Evolutionary conservation across 2,329 filamentous ascomycete species (phyloP).

Genomic region (Delphinella strobiligena): DNA sequence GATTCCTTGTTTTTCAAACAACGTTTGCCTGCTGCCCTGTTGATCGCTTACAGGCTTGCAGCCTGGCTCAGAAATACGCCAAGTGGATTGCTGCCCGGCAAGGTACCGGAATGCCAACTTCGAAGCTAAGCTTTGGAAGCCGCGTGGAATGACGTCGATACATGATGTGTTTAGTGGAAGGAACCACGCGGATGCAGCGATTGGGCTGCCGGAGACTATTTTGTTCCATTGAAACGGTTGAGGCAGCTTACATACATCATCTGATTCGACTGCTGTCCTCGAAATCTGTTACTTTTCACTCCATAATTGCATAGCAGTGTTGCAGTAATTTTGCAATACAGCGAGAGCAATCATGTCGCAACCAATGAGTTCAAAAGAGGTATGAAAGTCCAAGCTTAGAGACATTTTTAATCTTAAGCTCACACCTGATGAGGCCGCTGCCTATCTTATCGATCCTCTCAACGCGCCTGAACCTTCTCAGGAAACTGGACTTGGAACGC

Average conservation of each 20-base stretch:
- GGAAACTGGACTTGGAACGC: slow-evolving; percentile 52
- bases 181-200: neutral
- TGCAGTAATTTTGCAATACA: neutral
- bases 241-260: too few relatives aligned
- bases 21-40: too few relatives aligned
- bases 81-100: too few relatives aligned
- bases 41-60: too few relatives aligned
- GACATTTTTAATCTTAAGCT: slow-evolving; percentile 4
- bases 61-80: too few relatives aligned
- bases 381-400: slow-evolving; percentile 7
- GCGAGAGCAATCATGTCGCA: neutral
- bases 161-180: neutral
- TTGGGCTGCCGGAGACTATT: neutral
- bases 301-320: neutral
- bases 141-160: neutral
- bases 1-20: neutral
- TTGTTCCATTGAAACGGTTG: neutral
- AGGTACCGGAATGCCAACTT: too few relatives aligned
- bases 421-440: slow-evolving; percentile 40
- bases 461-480: slow-evolving; percentile 55
- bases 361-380: slow-evolving; percentile 12
- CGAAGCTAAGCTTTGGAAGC: neutral
- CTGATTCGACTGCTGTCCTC: too few relatives aligned
- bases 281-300: neutral
- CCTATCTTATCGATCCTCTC: slow-evolving; percentile 58